Conservation (phyloP, 177 flowering plant genomes). For the Telopea speciosissima region DNA sequence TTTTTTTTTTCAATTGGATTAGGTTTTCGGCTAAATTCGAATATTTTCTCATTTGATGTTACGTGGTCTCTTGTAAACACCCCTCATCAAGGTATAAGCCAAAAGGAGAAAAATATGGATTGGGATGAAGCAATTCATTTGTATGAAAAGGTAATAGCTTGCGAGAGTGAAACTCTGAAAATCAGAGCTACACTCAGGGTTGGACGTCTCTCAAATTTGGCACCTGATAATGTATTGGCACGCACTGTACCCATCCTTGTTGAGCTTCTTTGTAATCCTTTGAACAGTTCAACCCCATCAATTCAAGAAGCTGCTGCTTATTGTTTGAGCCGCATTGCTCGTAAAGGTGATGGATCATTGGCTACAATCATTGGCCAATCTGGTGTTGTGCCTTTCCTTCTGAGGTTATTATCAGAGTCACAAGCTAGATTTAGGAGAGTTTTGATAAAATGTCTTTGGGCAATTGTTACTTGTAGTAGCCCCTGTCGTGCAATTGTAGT, state of each 20-base stretch:
- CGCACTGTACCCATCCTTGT: conserved; percentile 32
- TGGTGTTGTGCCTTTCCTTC: conserved; percentile 24
- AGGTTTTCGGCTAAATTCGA: too few species aligned
- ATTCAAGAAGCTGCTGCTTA: conserved; percentile 35
- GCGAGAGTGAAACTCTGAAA: conserved; percentile 19
- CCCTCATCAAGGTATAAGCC: background rate
- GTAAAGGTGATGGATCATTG: conserved; percentile 28
- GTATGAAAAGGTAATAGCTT: conserved; percentile 20
- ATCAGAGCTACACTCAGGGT: conserved; percentile 33
- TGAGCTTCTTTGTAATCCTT: conserved; percentile 22
- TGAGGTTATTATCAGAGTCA: conserved; percentile 31
- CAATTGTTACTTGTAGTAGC: conserved; percentile 22
- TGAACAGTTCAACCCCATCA: conserved; percentile 5
- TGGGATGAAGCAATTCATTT: conserved; percentile 27
- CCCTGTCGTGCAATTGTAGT: conserved; percentile 23
- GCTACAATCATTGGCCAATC: conserved; percentile 29
- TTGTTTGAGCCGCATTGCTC: conserved; percentile 34
- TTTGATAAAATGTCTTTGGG: conserved; percentile 31
- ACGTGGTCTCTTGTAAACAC: background rate
- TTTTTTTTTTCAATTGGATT: background rate
- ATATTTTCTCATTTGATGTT: background rate
- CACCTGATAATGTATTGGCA: conserved; percentile 31
- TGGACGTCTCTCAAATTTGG: conserved; percentile 28
- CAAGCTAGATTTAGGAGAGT: conserved; percentile 19
- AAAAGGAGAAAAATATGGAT: conserved; percentile 14